Base-by-base conservation (phyloP, 2,329 filamentous ascomycete species). In the Ambrosiella beaveri region DNA sequence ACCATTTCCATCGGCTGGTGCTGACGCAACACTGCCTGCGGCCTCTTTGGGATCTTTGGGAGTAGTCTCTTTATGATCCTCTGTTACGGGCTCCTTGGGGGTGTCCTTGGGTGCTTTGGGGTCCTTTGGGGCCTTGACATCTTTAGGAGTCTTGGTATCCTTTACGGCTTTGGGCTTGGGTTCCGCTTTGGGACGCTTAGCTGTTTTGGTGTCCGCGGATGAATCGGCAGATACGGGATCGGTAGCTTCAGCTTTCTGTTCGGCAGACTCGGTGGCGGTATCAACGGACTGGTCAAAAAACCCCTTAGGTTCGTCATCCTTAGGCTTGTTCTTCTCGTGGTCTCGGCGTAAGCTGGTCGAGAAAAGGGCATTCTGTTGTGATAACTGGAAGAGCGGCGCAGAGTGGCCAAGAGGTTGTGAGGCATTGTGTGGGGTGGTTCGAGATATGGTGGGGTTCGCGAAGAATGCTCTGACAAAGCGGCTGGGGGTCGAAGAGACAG, bases 1-100 rank as follows among this genome's bases (percentile, higher is more conserved):
- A 19, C 53, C 57, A 27, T 68, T 68, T 2, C 63, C 66, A 17
- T 57, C 55, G 3, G 17, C 44, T 8, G 52, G 47, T 19, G 75
- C 73, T 17, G 71, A 68, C 49, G 82, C 78, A 53, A 81, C 75
- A 64, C 79, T 80, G 13, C 67, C 69, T 64, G 79, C 81, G 56
- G 74, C 77, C 65, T 85, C 81, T 68, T 65, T 71, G 63, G 41
- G 73, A 72, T 57, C 57, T 38, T 62, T 59, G 55, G 53, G 38
- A 17, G 39, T 13, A 51, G 52, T 40, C 13, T 54, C 52, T 27
- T 54, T 54, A 9, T 12, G 13, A 17, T 27, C 38, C 35, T 53
- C 51, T n/a, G 3, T 53, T 12, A 12, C 38, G 37, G 52, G 38
- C 17, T 51, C 47, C 50, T 62, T 57, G 53, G 54, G 36, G 19